Percentiles rank a stretch among this genome's conserved stretches.
Conservation (phyloP, 148 eudicot species). For the Nepenthes mirabilis region DNA sequence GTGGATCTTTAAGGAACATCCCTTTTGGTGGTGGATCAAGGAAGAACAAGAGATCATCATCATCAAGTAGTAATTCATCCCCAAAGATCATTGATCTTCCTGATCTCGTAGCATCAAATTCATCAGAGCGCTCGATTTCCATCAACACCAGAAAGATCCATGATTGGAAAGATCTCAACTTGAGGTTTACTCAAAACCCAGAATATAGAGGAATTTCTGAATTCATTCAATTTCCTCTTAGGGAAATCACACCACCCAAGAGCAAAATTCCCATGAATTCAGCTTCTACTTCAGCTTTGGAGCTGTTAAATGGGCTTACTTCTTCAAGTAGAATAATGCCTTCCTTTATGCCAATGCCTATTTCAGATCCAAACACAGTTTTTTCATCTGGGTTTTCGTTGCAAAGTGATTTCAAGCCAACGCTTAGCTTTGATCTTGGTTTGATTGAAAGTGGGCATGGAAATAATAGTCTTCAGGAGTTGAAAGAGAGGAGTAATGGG, state of each 20-base stretch:
- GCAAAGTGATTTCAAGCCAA: slow-evolving; percentile 29
- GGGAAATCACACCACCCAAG: slow-evolving; percentile 13
- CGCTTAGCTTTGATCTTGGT: slow-evolving; percentile 19
- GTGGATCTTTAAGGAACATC: slow-evolving; percentile 70
- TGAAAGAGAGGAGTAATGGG: slow-evolving; percentile 19
- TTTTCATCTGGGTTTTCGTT: slow-evolving; percentile 38
- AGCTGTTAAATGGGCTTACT: slow-evolving; percentile 56
- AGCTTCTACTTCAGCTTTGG: slow-evolving; percentile 37
- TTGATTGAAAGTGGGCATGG: slow-evolving; percentile 14
- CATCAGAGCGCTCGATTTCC: slow-evolving; percentile 2
- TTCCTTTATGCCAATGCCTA: slow-evolving; percentile 50
- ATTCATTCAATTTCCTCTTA: slow-evolving; percentile 53
- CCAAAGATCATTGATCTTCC: slow-evolving; percentile 19
- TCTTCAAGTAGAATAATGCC: slow-evolving; percentile 38
- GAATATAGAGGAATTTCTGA: slow-evolving; percentile 53
- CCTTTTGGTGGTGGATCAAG: slow-evolving; percentile 78
- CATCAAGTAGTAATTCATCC: slow-evolving; percentile 4
- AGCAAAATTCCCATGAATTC: too few relatives aligned
- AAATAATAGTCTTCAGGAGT: slow-evolving; percentile 20
- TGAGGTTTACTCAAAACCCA: slow-evolving; percentile 26
- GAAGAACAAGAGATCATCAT: slow-evolving; percentile 50
- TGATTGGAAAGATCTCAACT: slow-evolving; percentile 64
- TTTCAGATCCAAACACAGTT: slow-evolving; percentile 23
- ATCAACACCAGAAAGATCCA: slow-evolving; percentile 20
- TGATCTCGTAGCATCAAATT: slow-evolving; percentile 6